Base-by-base conservation (phyloP, 2,329 filamentous ascomycete genomes). In the Monilinia fructigena region DNA sequence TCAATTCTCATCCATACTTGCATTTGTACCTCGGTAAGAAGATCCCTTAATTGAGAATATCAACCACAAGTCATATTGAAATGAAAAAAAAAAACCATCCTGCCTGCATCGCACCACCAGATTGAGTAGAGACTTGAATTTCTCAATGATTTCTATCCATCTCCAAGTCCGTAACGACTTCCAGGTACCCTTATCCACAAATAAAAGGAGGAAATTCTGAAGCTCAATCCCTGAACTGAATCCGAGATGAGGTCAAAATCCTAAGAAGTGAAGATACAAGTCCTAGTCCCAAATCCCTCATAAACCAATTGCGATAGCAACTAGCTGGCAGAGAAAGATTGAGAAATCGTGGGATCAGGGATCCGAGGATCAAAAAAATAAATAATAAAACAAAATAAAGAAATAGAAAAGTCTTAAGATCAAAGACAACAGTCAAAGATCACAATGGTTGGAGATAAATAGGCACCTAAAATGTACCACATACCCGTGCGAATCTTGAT, bases 381-480 rank as follows among this genome's bases (percentile, higher is more conserved):
- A 7, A 45, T 70, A 68, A 58, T 68, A 70, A 73, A 65, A 70
- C 62, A 70, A 59, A 26, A 55, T 40, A 38, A 66, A 67, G 68
- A 71, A 72, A 56, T 54, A 63, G 69, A 72, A 55, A 59, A n/a
- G 14, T 31, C 14, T 59, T 23, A 7, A 47, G 68, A 72, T 66
- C 65, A 67, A 45, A 59, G 60, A 63, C 70, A 72, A 70, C 54
- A 28, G 65, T 53, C 40, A 69, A 59, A 63, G 63, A 69, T 69
- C 67, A 45, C 54, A 52, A n/a, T 40, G 20, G 8, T 45, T 40
- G 50, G 14, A 16, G 16, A 26, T 8, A 16, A 28, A 18, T 12
- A 48, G 26, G 16, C 6, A 45, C 11, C 66, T 74, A 76, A 76
- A 66, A 76, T 76, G 65, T 75, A 76, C 75, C 75, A 76, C 75